Evolutionary conservation across 139 green algal genomes (phyloP), one percentile per base, ranked within the genome.

Genomic region (Chlorella sorokiniana): DNA sequence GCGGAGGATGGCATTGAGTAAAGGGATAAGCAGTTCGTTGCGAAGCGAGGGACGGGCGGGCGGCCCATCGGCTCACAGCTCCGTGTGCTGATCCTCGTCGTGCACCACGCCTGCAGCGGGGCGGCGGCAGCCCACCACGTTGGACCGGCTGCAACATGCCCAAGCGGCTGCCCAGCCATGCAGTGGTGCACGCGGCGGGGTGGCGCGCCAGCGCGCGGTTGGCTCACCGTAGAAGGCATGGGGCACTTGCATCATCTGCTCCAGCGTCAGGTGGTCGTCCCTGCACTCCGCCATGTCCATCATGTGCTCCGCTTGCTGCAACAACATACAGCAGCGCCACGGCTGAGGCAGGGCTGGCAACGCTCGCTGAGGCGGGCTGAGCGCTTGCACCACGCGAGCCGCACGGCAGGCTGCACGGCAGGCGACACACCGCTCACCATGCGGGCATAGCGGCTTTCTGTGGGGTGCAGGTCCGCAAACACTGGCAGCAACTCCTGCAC

Each of bases 251-350:
- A 82, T 23, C 45, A 65, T 67, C 35, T 76, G 41, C 5, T 82
- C 64, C 44, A 82, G 64, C 42, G 64, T 76, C 44, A 82, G 77
- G 45, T 45, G 31, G 77, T 82, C 77, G 29, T 75, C 44, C 22
- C 76, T 82, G 45, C 45, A 67, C 22, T 82, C 77, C 3, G 77
- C 77, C 77, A 82, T 68, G 35, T 75, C 63, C 77, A 82, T 82
- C 77, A 82, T 82, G 64, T 82, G 77, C 45, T 82, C 77, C 0
- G 61, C 65, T 82, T 82, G 77, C 77, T 75, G 77, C 23, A 40
- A 23, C 1, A 38, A 44, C 38, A 33, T 18, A 65, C 27, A 7
- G 54, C 18, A 29, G 5, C 2, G 59, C 11, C 3, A 65, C 27
- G 59, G 18, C 3, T 37, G 25, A 7, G 8, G 27, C 52, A 25